Evolutionary conservation across 2,329 filamentous ascomycete genomes (phyloP).

Genomic region (Verticillium nubilum): DNA sequence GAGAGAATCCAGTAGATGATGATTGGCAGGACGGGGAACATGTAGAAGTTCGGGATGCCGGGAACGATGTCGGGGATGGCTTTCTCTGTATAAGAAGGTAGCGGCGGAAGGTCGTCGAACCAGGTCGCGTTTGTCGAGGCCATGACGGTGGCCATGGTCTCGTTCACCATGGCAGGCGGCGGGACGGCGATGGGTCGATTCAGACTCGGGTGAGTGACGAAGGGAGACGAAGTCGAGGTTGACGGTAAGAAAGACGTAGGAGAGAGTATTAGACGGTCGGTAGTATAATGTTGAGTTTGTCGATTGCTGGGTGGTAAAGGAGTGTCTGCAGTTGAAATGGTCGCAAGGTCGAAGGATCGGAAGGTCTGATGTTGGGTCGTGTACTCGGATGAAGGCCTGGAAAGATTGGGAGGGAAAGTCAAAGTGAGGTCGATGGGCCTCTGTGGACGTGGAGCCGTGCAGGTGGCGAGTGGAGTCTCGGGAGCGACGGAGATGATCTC

Average conservation of each 20-base stretch:
- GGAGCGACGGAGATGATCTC: not conserved
- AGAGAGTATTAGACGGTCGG: not conserved
- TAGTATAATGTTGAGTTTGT: not conserved
- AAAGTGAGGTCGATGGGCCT: not conserved
- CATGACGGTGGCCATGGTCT: conserved; percentile 23
- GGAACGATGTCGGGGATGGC: conserved; percentile 68
- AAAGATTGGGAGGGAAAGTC: not conserved
- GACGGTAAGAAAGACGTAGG: not conserved
- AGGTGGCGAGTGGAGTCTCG: not conserved
- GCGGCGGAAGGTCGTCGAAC: conserved; percentile 66
- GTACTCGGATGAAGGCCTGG: not conserved
- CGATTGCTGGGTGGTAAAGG: not conserved
- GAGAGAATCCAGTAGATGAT: conserved; percentile 86
- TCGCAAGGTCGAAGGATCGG: not conserved
- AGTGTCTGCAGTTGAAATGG: conserved; percentile 1
- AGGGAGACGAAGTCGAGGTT: not conserved
- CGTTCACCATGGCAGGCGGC: conserved; percentile 31
- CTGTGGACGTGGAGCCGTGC: not conserved
- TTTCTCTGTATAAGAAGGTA: conserved; percentile 73
- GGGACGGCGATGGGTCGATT: not conserved
- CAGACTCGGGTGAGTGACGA: not conserved
- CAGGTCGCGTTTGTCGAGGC: conserved; percentile 48
- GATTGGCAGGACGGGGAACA: conserved; percentile 71
- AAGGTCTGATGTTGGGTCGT: not conserved
- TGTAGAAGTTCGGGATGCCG: conserved; percentile 74